Conservation (phyloP, 495 filamentous ascomycete species). For the Amphirosellinia nigrospora region DNA sequence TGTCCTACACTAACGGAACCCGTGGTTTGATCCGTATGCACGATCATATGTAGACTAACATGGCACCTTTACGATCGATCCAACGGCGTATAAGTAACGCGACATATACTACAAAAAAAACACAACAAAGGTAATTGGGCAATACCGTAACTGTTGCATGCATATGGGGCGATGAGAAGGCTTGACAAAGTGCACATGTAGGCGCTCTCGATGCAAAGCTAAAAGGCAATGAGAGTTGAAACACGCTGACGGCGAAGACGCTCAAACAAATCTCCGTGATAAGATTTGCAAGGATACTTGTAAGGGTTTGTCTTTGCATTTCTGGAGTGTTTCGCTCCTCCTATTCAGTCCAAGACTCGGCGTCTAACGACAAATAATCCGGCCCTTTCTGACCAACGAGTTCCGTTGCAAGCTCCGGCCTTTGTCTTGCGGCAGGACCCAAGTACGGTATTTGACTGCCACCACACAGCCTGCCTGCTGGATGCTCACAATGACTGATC, state of each 20-base stretch:
- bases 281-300: not conserved
- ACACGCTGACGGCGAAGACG: not conserved
- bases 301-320: not conserved
- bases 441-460: not conserved
- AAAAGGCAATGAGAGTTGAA: not conserved
- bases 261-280: not conserved
- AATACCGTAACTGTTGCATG: not conserved
- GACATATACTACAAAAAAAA: no score
- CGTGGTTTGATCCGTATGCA: slow-evolving; percentile 9
- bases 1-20: slow-evolving; percentile 5
- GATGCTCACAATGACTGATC: not conserved
- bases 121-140: not conserved
- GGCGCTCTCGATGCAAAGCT: not conserved
- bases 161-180: not conserved
- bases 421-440: not conserved
- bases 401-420: not conserved
- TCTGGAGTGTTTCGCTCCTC: slow-evolving; percentile 3
- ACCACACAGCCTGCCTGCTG: slow-evolving; percentile 1
- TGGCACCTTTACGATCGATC: not conserved
- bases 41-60: not conserved
- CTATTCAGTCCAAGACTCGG: not conserved
- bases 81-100: no score
- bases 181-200: slow-evolving; percentile 8
- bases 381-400: not conserved
- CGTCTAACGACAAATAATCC: not conserved